Base-by-base conservation (phyloP, 2,329 filamentous ascomycete genomes). In the Didymella lethalis region DNA sequence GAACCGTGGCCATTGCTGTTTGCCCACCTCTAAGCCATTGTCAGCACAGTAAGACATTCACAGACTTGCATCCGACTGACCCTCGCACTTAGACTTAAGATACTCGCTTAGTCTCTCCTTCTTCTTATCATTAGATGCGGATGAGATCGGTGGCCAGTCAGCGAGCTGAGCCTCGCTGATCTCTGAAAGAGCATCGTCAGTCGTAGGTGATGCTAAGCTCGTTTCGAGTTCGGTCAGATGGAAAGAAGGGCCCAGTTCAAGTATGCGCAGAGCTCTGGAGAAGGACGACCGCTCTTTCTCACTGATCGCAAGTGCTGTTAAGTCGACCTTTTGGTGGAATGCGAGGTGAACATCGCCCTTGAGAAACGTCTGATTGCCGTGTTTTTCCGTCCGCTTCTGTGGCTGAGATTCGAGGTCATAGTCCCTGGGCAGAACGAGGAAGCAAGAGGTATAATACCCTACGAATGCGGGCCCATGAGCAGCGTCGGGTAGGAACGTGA, bases 201-300 rank as follows among this genome's bases (percentile, higher is more conserved):
- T 54, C 8, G 28, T 29, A 10, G 45, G 2, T 3, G 32, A 16
- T 4, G 4, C 7, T n/a, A 61, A 7, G 1, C 12, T 4, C 2
- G 29, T 16, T n/a, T 54, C 48, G 4, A 62, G 51, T 25, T 62
- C 48, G 28, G 45, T 54, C 14, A 62, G 23, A 10, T 59, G 45
- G 29, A 43, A 59, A 11, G 38, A 20, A 2, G 55, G 51, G 6
- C 28, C 8, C 2, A 59, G 1, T 8, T 41, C 38, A 2, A 62
- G 45, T 2, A 50, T 26, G 29, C 49, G 51, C 34, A 65, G 50
- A 6, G 49, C 54, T 18, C 46, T 50, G 1, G 38, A 14, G 25
- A 63, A 65, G 0, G 51, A 52, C 2, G n/a, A 5, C 12, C 1
- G 23, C 25, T 31, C 2, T 31, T 44, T 31, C 2, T 52, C 48